Conservation (phyloP, 768 basidiomycete species). For the Tephrocybe sp. region DNA sequence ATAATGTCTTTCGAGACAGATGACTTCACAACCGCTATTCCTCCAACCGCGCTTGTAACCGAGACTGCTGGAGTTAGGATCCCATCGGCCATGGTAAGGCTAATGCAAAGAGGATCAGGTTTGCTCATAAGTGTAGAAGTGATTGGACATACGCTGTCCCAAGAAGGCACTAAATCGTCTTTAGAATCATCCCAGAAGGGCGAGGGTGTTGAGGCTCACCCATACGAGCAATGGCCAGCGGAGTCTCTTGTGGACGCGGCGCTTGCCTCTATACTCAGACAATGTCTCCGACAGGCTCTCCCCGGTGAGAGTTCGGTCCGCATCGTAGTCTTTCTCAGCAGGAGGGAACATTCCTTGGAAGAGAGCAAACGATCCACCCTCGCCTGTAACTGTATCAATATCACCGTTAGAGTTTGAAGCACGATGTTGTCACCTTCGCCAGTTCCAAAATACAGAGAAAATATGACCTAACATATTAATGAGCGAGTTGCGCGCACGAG, state of each 20-base stretch:
- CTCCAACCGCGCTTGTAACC: constrained; percentile 65
- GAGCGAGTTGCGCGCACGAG: too few species aligned
- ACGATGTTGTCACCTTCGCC: constrained; percentile 38
- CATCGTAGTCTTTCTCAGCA: constrained; percentile 40
- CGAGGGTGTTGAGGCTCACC: constrained; percentile 30
- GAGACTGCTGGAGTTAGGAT: constrained; percentile 70
- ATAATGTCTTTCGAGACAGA: constrained; percentile 44
- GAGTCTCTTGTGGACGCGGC: constrained; percentile 28
- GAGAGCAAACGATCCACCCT: constrained; percentile 69
- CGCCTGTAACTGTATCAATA: constrained; percentile 36
- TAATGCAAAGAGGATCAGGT: constrained; percentile 13
- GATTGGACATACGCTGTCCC: constrained; percentile 46
- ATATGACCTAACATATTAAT: constrained; percentile 45
- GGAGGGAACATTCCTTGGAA: constrained; percentile 62
- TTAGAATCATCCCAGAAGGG: constrained; percentile 17
- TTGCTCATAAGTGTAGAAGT: not conserved
- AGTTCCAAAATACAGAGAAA: constrained; percentile 49
- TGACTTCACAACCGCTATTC: constrained; percentile 63
- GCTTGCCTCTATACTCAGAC: constrained; percentile 12
- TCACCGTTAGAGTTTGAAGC: constrained; percentile 8
- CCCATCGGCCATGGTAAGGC: constrained; percentile 68
- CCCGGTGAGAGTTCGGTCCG: constrained; percentile 54
- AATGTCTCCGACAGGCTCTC: constrained; percentile 31
- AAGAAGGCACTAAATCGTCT: constrained; percentile 43
- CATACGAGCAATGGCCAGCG: constrained; percentile 56